These are phyloP conservation scores for Simplicillium aogashimaense DNA, from an alignment of 2,329 filamentous ascomycete species.

Conservation along the genomic window DNA sequence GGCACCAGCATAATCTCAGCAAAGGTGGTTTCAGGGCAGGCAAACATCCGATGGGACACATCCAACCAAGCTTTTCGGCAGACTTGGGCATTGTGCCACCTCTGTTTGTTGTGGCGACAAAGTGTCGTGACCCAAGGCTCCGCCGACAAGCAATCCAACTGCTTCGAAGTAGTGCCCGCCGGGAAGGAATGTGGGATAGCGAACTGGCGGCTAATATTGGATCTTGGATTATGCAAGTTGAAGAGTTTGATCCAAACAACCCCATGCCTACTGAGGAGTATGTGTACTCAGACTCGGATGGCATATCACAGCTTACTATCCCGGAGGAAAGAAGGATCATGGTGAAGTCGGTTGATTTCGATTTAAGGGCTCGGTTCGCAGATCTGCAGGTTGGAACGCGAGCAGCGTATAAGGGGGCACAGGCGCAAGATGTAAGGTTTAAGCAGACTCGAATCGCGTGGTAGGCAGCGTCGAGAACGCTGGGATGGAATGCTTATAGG, in stretches of 20 bases:
- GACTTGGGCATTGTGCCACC: conserved; percentile 56
- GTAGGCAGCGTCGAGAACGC: conserved; percentile 18
- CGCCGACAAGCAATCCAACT: conserved; percentile 53
- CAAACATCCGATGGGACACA: conserved; percentile 35
- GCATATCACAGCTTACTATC: conserved; percentile 17
- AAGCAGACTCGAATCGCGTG: conserved; percentile 36
- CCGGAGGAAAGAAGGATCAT: conserved; percentile 46
- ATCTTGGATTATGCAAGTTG: conserved; percentile 43
- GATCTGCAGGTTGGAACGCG: conserved; percentile 43
- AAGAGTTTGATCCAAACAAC: conserved; percentile 33
- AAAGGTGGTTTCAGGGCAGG: conserved; percentile 28
- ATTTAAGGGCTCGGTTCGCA: conserved; percentile 40
- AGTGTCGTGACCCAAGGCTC: conserved; percentile 47
- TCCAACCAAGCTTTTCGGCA: conserved; percentile 53
- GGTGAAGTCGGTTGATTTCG: conserved; percentile 46
- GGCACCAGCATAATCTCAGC: conserved; percentile 20
- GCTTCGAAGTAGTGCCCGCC: conserved; percentile 46
- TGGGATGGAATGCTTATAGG: too few relatives aligned
- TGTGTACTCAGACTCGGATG: conserved; percentile 1
- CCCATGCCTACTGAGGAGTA: background rate
- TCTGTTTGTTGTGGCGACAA: conserved; percentile 56
- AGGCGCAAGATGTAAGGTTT: conserved; percentile 34
- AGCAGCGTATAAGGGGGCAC: conserved; percentile 33
- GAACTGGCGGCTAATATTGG: conserved; percentile 45
- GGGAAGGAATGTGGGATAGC: conserved; percentile 64